Evolutionary conservation across 2,329 filamentous ascomycete species (phyloP).

Genomic region (Pyricularia pennisetigena): DNA sequence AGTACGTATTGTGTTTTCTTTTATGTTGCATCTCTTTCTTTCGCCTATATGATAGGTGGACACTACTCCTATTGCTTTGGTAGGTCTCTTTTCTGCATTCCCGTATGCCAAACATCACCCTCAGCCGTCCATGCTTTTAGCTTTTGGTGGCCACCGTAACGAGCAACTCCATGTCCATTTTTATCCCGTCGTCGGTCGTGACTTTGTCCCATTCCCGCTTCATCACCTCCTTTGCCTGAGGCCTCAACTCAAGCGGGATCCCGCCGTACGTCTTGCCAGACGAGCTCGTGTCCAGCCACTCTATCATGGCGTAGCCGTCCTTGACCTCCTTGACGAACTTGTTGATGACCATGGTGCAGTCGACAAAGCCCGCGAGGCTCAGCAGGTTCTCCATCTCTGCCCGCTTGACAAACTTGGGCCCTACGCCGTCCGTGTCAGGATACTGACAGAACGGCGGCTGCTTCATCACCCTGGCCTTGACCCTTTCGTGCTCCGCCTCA

Average conservation of each 20-base stretch:
- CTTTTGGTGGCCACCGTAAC: conserved; percentile 7
- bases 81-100: too few species aligned
- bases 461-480: conserved; percentile 8
- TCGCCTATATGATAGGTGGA: too few species aligned
- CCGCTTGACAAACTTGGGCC: conserved; percentile 6
- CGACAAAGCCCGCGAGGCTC: conserved; percentile 18
- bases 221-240: conserved; percentile 18
- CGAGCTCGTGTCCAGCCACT: conserved; percentile 21
- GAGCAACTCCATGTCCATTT: conserved; percentile 19
- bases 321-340: conserved; percentile 13
- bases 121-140: neutral
- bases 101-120: too few species aligned
- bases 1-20: too few species aligned
- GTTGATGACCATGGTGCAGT: conserved; percentile 14
- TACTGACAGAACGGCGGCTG: neutral
- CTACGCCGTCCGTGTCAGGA: neutral
- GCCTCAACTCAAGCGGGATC: conserved; percentile 17
- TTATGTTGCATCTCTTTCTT: too few species aligned
- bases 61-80: too few species aligned
- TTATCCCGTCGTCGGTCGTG: conserved; percentile 15
- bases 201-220: conserved; percentile 18
- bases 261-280: conserved; percentile 21
- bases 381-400: conserved; percentile 12
- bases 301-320: conserved; percentile 15
- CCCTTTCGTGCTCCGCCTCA: conserved; percentile 15